Conservation (phyloP, 2,329 filamentous ascomycete genomes). For the Aspergillus alliaceus region DNA sequence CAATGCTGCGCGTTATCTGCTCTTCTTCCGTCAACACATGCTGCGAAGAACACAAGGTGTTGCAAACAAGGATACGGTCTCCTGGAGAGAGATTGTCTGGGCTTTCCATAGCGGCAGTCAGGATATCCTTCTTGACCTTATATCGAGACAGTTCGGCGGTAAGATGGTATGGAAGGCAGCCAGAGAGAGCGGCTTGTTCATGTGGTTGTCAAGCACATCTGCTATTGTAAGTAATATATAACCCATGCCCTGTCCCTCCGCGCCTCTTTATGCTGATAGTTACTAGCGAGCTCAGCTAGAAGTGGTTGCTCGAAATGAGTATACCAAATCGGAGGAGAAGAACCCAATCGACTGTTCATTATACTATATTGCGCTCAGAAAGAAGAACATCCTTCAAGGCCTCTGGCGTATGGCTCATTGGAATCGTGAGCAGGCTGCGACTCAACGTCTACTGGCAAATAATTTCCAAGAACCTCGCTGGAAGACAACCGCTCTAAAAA, state of each 20-base stretch:
- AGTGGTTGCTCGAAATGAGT: constrained; percentile 86
- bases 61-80: constrained; percentile 59
- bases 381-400: constrained; percentile 86
- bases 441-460: constrained; percentile 77
- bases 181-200: constrained; percentile 83
- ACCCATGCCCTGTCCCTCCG: not conserved
- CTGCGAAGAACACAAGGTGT: constrained; percentile 66
- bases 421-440: constrained; percentile 81
- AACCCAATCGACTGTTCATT: constrained; percentile 89
- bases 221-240: constrained; percentile 63
- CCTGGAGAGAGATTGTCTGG: constrained; percentile 54
- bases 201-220: constrained; percentile 81
- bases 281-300: constrained; percentile 76
- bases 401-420: constrained; percentile 93
- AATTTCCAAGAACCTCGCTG: constrained; percentile 86
- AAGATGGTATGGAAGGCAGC: constrained; percentile 83
- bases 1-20: constrained; percentile 81
- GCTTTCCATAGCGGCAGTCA: constrained; percentile 60
- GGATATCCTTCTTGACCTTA: constrained; percentile 83
- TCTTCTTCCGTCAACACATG: constrained; percentile 82
- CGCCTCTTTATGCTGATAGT: constrained; percentile 7
- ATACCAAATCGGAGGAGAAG: constrained; percentile 81
- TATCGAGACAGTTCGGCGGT: constrained; percentile 75
- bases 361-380: constrained; percentile 85
- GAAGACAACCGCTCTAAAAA: constrained; percentile 88